A percentile compares a stretch with the other conserved stretches of the same genome.
phyloP scores from a whole-genome alignment of 768 basidiomycete genomes.

The Paxillus ammoniavirescens region DNA sequence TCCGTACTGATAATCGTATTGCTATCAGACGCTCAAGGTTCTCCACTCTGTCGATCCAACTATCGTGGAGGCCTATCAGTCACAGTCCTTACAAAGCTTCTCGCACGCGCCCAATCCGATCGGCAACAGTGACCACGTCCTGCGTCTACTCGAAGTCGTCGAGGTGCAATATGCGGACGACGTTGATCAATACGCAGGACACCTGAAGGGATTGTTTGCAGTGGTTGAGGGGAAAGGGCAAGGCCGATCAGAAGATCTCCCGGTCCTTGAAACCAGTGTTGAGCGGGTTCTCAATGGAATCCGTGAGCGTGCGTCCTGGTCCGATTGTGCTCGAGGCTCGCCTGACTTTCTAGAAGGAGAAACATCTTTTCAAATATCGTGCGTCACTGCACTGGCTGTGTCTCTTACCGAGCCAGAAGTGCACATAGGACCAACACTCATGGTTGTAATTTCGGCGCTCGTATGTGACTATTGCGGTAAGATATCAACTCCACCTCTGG shows the following conservation, averaged over 20 bases:
- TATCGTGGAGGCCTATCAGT: constrained; percentile 58
- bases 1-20: constrained; percentile 4
- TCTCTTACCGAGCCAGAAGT: constrained; percentile 39
- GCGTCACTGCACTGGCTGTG: constrained; percentile 45
- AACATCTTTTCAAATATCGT: constrained; percentile 40
- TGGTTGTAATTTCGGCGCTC: constrained; percentile 68
- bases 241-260: constrained; percentile 27
- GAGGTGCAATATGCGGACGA: constrained; percentile 46
- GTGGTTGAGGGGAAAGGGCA: constrained; percentile 34
- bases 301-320: constrained; percentile 42
- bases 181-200: constrained; percentile 57
- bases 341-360: constrained; percentile 35
- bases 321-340: not conserved
- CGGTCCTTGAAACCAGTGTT: constrained; percentile 55
- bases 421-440: constrained; percentile 52
- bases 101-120: constrained; percentile 31
- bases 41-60: constrained; percentile 55
- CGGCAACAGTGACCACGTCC: constrained; percentile 42
- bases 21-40: constrained; percentile 55
- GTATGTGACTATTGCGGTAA: constrained; percentile 59
- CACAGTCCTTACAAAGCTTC: constrained; percentile 40
- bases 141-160: constrained; percentile 55
- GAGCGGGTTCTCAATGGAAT: constrained; percentile 53
- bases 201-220: constrained; percentile 42
- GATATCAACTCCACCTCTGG: constrained; percentile 47